These are phyloP conservation scores for Ganoderma leucocontextum DNA, from an alignment of 1,284 basidiomycete species.

Conservation along the genomic window DNA sequence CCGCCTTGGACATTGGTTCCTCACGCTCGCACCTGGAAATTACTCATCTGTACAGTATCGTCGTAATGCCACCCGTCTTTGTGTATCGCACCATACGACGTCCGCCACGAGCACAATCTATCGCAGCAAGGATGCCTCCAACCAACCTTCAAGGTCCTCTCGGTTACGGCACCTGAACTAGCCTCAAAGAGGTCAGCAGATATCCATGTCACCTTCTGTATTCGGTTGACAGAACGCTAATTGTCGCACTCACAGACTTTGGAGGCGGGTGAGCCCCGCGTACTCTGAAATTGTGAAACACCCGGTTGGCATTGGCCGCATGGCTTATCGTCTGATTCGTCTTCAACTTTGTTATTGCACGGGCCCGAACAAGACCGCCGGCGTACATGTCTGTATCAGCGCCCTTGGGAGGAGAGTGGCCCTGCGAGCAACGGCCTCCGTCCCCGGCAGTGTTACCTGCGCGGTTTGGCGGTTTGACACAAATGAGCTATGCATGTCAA, in stretches of 20 bases:
- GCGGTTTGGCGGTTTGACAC: too few relatives aligned
- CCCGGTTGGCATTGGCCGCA: not conserved
- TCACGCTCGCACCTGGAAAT: slow-evolving; percentile 19
- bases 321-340: not conserved
- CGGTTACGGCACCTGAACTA: not conserved
- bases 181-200: not conserved
- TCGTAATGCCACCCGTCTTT: slow-evolving; percentile 31
- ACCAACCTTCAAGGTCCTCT: not conserved
- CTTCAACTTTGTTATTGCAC: not conserved
- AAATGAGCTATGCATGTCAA: not conserved
- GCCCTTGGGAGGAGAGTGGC: too few relatives aligned
- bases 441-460: too few relatives aligned
- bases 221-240: not conserved
- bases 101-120: not conserved
- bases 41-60: slow-evolving; percentile 36
- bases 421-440: too few relatives aligned
- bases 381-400: too few relatives aligned
- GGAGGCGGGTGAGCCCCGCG: not conserved
- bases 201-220: not conserved
- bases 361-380: too few relatives aligned
- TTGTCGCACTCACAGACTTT: not conserved
- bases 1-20: slow-evolving; percentile 26
- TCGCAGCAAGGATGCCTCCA: not conserved
- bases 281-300: not conserved
- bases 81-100: not conserved